These are phyloP conservation scores for Harrya chromipes DNA, from an alignment of 768 basidiomycete genomes.

Conservation along the genomic window DNA sequence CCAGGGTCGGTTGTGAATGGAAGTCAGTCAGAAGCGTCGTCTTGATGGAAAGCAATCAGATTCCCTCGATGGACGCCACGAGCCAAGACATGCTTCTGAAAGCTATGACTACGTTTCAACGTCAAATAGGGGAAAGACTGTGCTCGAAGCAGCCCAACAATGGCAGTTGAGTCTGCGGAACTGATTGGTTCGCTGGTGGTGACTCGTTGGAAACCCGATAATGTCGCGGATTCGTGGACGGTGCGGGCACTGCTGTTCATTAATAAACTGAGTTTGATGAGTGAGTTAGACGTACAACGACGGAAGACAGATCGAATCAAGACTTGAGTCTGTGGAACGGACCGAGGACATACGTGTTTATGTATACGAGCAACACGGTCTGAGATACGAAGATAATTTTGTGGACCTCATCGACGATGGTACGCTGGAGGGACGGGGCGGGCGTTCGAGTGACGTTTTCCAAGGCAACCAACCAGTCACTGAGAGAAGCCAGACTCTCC, in stretches of 20 bases:
- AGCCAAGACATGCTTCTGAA: not conserved
- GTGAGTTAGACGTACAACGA: constrained; percentile 5
- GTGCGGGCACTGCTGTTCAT: not conserved
- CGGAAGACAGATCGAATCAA: not conserved
- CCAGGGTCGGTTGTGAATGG: not conserved
- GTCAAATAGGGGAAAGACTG: not conserved
- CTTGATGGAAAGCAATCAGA: not conserved
- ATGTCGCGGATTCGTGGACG: not conserved
- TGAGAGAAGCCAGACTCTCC: constrained; percentile 1
- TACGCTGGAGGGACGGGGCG: not conserved
- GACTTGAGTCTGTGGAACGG: constrained; percentile 1
- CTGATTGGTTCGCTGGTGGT: not conserved
- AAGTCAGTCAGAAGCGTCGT: not conserved
- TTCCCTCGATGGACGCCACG: not conserved
- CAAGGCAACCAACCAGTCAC: constrained; percentile 4
- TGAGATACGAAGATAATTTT: not conserved
- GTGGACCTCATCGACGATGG: constrained; percentile 2
- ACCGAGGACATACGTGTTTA: constrained; percentile 9
- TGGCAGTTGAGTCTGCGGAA: not conserved
- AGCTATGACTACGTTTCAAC: not conserved
- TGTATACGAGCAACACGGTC: not conserved
- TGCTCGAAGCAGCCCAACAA: not conserved
- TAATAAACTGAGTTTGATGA: not conserved
- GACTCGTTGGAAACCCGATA: not conserved
- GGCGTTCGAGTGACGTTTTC: not conserved